Conservation (phyloP, 352 stramenopile species). For the Globisporangium paroecandrum region DNA sequence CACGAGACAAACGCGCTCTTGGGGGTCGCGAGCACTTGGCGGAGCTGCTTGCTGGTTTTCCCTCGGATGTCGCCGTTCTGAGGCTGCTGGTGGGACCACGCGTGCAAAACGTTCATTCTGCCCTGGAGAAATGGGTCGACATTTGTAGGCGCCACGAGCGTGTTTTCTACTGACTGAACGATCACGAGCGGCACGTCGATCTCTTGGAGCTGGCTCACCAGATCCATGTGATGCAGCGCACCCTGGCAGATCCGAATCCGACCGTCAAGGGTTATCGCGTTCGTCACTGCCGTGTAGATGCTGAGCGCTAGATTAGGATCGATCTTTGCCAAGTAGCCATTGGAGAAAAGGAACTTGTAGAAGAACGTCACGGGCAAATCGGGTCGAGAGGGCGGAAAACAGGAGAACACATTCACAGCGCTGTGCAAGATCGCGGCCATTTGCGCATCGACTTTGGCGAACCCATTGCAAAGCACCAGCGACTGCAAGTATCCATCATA, state of each 20-base stretch:
- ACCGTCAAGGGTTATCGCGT: slow-evolving; percentile 88
- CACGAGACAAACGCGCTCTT: slow-evolving; percentile 86
- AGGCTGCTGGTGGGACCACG: slow-evolving; percentile 75
- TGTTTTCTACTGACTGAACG: slow-evolving; percentile 88
- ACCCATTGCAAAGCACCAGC: slow-evolving; percentile 83
- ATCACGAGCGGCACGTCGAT: slow-evolving; percentile 78
- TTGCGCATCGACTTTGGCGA: slow-evolving; percentile 72
- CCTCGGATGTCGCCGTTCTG: slow-evolving; percentile 36
- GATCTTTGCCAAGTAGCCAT: slow-evolving; percentile 82
- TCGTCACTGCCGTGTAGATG: slow-evolving; percentile 92
- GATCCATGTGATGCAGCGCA: slow-evolving; percentile 72
- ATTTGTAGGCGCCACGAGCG: slow-evolving; percentile 83
- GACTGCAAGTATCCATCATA: slow-evolving; percentile 62
- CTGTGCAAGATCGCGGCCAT: slow-evolving; percentile 77
- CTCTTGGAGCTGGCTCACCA: slow-evolving; percentile 44
- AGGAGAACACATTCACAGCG: slow-evolving; percentile 80
- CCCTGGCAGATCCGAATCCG: slow-evolving; percentile 78
- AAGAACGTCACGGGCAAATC: slow-evolving; percentile 90
- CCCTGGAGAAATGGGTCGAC: slow-evolving; percentile 89
- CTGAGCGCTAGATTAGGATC: slow-evolving; percentile 88
- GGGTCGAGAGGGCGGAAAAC: slow-evolving; percentile 67
- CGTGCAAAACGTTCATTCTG: slow-evolving; percentile 56
- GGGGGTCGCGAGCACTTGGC: slow-evolving; percentile 39
- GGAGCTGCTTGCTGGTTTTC: slow-evolving; percentile 56
- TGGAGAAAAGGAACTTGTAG: slow-evolving; percentile 90